A percentile compares a stretch with the other conserved stretches of the same genome.
phyloP scores from a whole-genome alignment of 148 eudicot genomes.

The Hydrangea macrophylla region DNA sequence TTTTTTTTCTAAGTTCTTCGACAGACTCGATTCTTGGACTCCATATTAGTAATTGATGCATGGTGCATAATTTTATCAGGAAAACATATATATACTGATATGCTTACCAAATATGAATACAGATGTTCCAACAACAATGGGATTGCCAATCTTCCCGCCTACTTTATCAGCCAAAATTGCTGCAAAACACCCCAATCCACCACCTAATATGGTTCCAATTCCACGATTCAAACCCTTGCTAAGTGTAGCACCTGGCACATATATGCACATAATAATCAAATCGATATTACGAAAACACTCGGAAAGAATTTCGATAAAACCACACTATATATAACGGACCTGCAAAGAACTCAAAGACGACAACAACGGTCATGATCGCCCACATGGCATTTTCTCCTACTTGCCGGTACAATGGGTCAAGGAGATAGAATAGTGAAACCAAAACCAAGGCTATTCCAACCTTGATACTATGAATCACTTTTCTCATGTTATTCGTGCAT shows the following conservation, averaged over 20 bases:
- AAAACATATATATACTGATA: background rate
- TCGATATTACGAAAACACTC: background rate
- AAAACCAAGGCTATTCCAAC: constrained; percentile 56
- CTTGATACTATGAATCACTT: constrained; percentile 46
- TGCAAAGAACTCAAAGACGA: constrained; percentile 59
- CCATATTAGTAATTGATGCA: too few relatives aligned
- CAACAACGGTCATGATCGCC: constrained; percentile 75
- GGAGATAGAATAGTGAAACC: constrained; percentile 56
- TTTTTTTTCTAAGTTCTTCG: too few relatives aligned
- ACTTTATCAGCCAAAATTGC: constrained; percentile 45
- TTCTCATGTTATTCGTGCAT: constrained; percentile 23
- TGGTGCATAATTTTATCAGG: too few relatives aligned
- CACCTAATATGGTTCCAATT: constrained; percentile 59
- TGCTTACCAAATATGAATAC: constrained; percentile 50
- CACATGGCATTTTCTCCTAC: constrained; percentile 71
- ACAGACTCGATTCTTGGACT: too few relatives aligned
- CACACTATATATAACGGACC: constrained; percentile 26
- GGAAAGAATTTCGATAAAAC: background rate
- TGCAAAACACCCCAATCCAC: constrained; percentile 58
- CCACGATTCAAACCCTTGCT: constrained; percentile 65
- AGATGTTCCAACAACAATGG: constrained; percentile 35
- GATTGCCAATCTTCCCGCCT: constrained; percentile 35
- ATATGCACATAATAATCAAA: constrained; percentile 5
- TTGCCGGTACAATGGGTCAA: constrained; percentile 52
- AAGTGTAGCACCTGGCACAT: constrained; percentile 64